phyloP scores from a whole-genome alignment of 306 rosid genomes.

The Pterocarpus santalinus region DNA sequence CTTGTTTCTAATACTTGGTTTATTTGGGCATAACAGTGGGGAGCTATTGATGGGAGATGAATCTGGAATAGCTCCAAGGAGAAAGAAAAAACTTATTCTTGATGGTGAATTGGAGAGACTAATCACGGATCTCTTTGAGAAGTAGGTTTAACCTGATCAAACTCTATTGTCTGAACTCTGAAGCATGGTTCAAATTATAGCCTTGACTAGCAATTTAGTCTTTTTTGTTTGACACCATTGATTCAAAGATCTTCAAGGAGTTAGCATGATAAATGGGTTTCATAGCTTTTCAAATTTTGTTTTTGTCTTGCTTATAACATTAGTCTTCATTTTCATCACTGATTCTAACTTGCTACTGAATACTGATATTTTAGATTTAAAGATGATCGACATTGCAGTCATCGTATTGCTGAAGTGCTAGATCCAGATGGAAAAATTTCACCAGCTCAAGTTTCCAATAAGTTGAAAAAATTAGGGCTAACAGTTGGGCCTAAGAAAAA shows the following conservation, averaged over 20 bases:
- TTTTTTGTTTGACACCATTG: background rate
- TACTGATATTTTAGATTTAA: conserved; percentile 64
- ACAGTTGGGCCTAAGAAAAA: conserved; percentile 61
- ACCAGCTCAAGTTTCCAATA: conserved; percentile 73
- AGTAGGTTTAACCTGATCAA: conserved; percentile 59
- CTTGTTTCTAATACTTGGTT: conserved; percentile 40
- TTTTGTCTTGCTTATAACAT: conserved; percentile 20
- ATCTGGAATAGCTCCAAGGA: conserved; percentile 57
- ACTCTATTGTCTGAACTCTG: conserved; percentile 20
- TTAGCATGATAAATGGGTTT: conserved; percentile 11
- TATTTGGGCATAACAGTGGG: conserved; percentile 60
- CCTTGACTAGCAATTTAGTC: conserved; percentile 5
- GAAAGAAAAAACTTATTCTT: conserved; percentile 71
- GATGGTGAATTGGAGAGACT: conserved; percentile 69
- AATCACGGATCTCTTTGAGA: conserved; percentile 80
- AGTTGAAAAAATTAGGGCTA: conserved; percentile 77
- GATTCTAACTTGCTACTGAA: conserved; percentile 33
- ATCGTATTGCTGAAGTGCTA: conserved; percentile 71
- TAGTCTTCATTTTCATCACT: conserved; percentile 30
- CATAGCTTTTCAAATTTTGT: background rate
- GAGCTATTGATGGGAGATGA: conserved; percentile 57
- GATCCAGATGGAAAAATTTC: conserved; percentile 78
- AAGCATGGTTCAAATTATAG: conserved; percentile 26
- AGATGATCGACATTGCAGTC: conserved; percentile 71
- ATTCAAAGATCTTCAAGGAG: conserved; percentile 7